phyloP scores from a whole-genome alignment of 2,329 filamentous ascomycete species.

The Chrysosphaeria jannelii region DNA sequence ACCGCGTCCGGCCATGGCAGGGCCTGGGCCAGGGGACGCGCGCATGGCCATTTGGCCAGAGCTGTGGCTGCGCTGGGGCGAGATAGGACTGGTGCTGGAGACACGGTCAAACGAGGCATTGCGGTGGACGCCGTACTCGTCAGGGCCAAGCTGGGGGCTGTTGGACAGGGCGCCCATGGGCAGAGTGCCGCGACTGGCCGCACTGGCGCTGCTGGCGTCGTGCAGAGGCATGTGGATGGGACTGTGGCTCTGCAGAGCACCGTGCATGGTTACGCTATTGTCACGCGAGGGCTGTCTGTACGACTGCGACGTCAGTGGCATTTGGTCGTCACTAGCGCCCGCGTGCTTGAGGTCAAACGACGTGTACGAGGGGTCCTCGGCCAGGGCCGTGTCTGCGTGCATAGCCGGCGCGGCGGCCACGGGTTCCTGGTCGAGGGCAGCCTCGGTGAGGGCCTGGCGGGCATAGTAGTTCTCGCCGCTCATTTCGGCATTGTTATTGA shows the following conservation, averaged over 20 bases:
- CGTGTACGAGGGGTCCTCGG: conserved; percentile 18
- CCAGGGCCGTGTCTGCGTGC: conserved; percentile 23
- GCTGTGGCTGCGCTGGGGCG: conserved; percentile 8
- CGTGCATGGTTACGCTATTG: conserved; percentile 2
- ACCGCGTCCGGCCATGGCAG: conserved; percentile 9
- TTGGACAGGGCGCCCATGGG: conserved; percentile 27
- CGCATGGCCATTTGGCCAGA: conserved; percentile 7
- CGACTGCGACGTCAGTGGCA: conserved; percentile 37
- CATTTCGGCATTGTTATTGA: conserved; percentile 90
- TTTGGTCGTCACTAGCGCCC: conserved; percentile 33
- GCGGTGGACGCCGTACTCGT: conserved; percentile 16
- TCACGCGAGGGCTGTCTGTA: conserved; percentile 30
- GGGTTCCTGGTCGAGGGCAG: conserved; percentile 11
- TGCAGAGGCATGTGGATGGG: conserved; percentile 5
- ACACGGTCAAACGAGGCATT: conserved; percentile 17
- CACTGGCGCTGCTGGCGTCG: conserved; percentile 7
- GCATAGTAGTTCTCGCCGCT: conserved; percentile 81
- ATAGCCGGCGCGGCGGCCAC: conserved; percentile 16
- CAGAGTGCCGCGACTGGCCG: conserved; percentile 19
- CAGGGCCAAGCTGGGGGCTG: conserved; percentile 25
- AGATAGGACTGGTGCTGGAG: conserved; percentile 7
- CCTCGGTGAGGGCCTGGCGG: conserved; percentile 22
- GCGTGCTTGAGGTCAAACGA: conserved; percentile 36
- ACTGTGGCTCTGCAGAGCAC: conserved; percentile 7
- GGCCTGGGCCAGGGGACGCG: conserved; percentile 6